phyloP scores from a whole-genome alignment of 164 flowering plant species.

The Santalum album region DNA sequence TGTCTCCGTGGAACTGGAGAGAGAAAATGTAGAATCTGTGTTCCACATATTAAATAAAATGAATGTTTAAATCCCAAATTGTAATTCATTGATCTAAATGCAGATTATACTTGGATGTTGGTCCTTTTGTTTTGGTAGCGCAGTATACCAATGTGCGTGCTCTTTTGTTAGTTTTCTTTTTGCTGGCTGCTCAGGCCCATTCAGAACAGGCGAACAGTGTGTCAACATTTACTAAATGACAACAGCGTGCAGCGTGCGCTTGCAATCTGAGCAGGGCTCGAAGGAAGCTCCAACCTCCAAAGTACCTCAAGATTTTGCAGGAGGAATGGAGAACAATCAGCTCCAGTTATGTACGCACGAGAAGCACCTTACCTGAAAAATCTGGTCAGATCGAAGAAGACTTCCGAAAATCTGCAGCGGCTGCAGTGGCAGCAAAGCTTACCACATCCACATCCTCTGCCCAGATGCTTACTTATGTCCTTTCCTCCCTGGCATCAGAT shows the following conservation, averaged over 20 bases:
- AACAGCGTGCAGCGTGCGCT: slow-evolving; percentile 13
- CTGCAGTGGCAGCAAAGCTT: slow-evolving; percentile 86
- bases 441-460: slow-evolving; percentile 90
- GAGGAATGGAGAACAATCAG: slow-evolving; percentile 48
- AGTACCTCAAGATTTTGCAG: slow-evolving; percentile 22
- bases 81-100: no score
- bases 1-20: no score
- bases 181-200: slow-evolving; percentile 57
- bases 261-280: slow-evolving; percentile 28
- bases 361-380: slow-evolving; percentile 27
- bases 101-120: neutral
- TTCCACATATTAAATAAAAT: no score
- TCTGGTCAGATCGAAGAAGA: slow-evolving; percentile 41
- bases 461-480: slow-evolving; percentile 85
- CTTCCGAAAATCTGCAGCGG: slow-evolving; percentile 69
- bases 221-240: slow-evolving; percentile 26
- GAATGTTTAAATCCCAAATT: no score
- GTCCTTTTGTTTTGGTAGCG: no score
- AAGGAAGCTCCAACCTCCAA: slow-evolving; percentile 31
- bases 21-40: no score
- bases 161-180: neutral
- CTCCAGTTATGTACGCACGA: slow-evolving; percentile 45
- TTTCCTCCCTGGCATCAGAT: slow-evolving; percentile 82
- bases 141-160: neutral
- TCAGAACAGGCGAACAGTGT: slow-evolving; percentile 43